Evolutionary conservation across 371 early-diverging fungal species (phyloP), one percentile per base, ranked within the genome.

Genomic region (Mortierella sp.): DNA sequence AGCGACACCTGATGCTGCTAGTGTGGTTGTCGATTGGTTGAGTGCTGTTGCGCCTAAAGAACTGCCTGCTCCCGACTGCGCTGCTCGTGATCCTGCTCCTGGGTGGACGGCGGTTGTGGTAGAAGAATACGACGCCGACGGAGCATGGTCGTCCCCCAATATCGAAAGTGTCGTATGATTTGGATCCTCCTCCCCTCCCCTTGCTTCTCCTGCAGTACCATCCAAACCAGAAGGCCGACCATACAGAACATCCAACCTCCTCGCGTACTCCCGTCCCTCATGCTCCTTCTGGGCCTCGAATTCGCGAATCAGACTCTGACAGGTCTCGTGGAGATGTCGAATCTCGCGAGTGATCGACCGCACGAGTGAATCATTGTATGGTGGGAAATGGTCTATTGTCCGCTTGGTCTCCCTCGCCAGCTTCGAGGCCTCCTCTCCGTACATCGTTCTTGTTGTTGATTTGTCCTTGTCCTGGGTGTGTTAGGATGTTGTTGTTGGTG

Each of bases 281-380:
- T 85, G 83, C 22, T 82, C 74, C 76, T 86, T 85, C 26, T 96
- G 86, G 77, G 91, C 86, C 22, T 91, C 91, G 53, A 72, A 83
- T 26, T 78, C 76, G 10, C 66, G 64, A 65, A 78, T 78, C 45
- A 83, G 84, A 29, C 26, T 50, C 40, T 83, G 84, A 39, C 84
- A 83, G 40, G 79, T 79, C 52, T 83, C 84, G 66, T 83, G 76
- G 24, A 83, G 64, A 70, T 83, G 84, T 39, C 79, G 78, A 68
- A 94, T 91, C 86, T 97, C 97, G 48, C 93, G 89, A 53, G 93
- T 88, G 52, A 95, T 92, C 80, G 90, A 89, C 44, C 95, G 93
- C n/a, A 98, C 96, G 6, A 92, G 87, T 40, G 94, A 92, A 66
- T 94, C 94, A 80, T 94, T 94, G 88, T 98, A 97, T 2, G 93